Conservation (phyloP, 148 eudicot genomes). For the Drosera capensis region DNA sequence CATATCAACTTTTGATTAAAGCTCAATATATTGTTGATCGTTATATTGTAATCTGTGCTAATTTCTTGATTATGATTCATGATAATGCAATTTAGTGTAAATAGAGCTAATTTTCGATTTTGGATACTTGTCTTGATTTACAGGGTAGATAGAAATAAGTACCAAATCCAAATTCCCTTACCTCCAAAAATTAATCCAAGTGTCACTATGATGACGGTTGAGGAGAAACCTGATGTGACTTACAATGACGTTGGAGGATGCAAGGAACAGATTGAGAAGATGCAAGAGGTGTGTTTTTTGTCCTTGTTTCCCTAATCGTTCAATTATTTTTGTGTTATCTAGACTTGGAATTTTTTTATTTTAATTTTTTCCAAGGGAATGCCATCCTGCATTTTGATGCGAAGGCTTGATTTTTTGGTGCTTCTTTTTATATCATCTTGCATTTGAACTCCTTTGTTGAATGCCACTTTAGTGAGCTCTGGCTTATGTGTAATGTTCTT, state of each 20-base stretch:
- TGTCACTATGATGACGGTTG: conserved; percentile 99
- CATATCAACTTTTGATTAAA: too few relatives aligned
- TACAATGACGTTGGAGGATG: conserved; percentile 98
- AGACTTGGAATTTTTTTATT: too few relatives aligned
- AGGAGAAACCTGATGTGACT: conserved; percentile 96
- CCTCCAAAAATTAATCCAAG: conserved; percentile 97
- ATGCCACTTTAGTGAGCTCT: not conserved
- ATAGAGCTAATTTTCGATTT: not conserved
- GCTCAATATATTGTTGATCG: too few relatives aligned
- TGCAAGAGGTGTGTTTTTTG: conserved; percentile 60
- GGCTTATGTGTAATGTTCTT: not conserved
- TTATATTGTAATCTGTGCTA: too few relatives aligned
- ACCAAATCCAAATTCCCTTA: conserved; percentile 89
- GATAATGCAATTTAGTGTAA: not conserved
- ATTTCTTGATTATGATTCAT: too few relatives aligned
- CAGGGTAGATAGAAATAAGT: conserved; percentile 82
- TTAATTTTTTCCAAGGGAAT: too few relatives aligned
- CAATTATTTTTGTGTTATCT: too few relatives aligned
- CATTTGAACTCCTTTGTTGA: too few relatives aligned
- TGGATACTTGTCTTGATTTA: not conserved
- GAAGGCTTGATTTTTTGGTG: too few relatives aligned
- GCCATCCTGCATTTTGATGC: too few relatives aligned
- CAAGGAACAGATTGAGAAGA: conserved; percentile 94
- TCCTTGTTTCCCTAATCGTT: not conserved
- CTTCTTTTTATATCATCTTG: too few relatives aligned